A percentile compares a stretch with the other conserved stretches of the same genome.
These are phyloP conservation scores for Thelephora aurantiotincta DNA, from an alignment of 768 basidiomycete species.

Conservation along the genomic window DNA sequence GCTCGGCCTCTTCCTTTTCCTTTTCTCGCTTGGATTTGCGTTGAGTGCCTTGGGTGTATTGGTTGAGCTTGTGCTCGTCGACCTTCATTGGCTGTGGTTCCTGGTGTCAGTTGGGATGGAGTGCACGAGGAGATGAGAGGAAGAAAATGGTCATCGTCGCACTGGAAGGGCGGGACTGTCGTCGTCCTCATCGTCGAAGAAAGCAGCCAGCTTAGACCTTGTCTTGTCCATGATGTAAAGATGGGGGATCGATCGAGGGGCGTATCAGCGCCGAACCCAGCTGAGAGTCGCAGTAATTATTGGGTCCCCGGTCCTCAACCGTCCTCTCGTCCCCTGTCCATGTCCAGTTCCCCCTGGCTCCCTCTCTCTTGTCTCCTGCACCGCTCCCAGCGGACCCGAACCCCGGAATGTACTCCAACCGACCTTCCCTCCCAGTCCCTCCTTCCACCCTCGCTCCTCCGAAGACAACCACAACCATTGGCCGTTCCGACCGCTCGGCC, in stretches of 20 bases:
- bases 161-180: constrained; percentile 60
- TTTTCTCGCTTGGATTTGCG: constrained; percentile 86
- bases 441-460: too few species aligned
- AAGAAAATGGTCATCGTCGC: constrained; percentile 68
- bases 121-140: constrained; percentile 28
- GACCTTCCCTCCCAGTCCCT: too few species aligned
- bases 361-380: too few species aligned
- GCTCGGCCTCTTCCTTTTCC: constrained; percentile 86
- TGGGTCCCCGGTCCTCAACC: too few species aligned
- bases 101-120: constrained; percentile 42
- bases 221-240: constrained; percentile 45
- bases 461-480: too few species aligned
- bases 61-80: constrained; percentile 74
- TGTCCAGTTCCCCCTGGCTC: too few species aligned
- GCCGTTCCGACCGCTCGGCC: too few species aligned
- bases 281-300: too few species aligned
- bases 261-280: too few species aligned
- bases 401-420: too few species aligned
- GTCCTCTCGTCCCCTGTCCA: too few species aligned
- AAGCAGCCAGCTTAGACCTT: constrained; percentile 54
- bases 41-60: constrained; percentile 74
- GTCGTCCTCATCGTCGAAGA: constrained; percentile 78
- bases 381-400: too few species aligned
- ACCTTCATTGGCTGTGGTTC: constrained; percentile 68
- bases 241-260: neutral